A percentile compares a stretch with the other conserved stretches of the same genome.
These are phyloP conservation scores for Diaporthe citri DNA, from an alignment of 2,329 filamentous ascomycete genomes.

Conservation along the genomic window DNA sequence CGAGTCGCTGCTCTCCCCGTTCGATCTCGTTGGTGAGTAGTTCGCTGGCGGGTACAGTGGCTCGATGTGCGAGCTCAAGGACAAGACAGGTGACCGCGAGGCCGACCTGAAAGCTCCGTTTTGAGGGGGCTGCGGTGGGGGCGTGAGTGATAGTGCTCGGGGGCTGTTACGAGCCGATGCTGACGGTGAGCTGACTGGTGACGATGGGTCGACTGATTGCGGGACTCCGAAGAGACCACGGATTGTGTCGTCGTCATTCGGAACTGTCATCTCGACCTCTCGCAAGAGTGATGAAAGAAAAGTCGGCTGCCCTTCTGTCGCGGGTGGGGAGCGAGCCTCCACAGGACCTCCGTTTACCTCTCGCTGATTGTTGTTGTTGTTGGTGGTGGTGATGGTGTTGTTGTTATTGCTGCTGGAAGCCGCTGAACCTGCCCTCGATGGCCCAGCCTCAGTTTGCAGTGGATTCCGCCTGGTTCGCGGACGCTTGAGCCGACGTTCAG, in stretches of 20 bases:
- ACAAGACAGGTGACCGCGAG: conserved; percentile 69
- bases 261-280: conserved; percentile 80
- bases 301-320: conserved; percentile 70
- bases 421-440: conserved; percentile 44
- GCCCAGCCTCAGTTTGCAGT: conserved; percentile 61
- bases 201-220: conserved; percentile 49
- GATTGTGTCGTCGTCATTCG: conserved; percentile 69
- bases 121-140: conserved; percentile 65
- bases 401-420: conserved; percentile 34
- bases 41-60: conserved; percentile 81
- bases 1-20: conserved; percentile 61
- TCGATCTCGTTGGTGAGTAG: conserved; percentile 71
- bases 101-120: conserved; percentile 69
- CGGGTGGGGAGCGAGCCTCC: conserved; percentile 48
- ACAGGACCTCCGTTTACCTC: conserved; percentile 37
- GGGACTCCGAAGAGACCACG: conserved; percentile 55
- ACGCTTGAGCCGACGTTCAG: conserved; percentile 87
- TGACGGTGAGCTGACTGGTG: conserved; percentile 69
- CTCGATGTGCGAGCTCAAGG: conserved; percentile 78
- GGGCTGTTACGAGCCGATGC: conserved; percentile 76
- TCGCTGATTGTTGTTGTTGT: conserved; percentile 33
- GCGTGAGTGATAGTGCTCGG: conserved; percentile 75
- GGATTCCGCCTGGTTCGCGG: conserved; percentile 81
- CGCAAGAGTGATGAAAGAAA: conserved; percentile 89
- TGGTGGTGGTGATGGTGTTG: not conserved